These are phyloP conservation scores for Zymoseptoria brevis DNA, from an alignment of 2,329 filamentous ascomycete genomes.

Conservation along the genomic window DNA sequence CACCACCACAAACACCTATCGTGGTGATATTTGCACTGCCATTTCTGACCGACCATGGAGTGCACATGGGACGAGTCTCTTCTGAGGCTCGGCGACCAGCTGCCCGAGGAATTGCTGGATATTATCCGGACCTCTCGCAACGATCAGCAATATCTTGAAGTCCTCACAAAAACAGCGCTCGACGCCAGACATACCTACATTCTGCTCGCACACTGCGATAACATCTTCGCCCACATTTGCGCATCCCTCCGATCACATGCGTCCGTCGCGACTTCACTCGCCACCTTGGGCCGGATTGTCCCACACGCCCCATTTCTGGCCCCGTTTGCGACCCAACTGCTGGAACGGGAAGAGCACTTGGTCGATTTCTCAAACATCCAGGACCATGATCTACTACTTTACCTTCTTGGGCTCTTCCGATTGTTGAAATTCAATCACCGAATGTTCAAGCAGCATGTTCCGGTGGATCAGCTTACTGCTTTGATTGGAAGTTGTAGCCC, in stretches of 20 bases:
- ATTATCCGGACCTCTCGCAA: conserved; percentile 51
- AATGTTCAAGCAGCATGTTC: conserved; percentile 57
- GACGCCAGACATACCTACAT: conserved; percentile 61
- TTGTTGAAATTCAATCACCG: conserved; percentile 68
- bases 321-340: conserved; percentile 18
- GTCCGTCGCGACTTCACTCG: conserved; percentile 41
- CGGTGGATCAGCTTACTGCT: conserved; percentile 58
- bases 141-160: conserved; percentile 61
- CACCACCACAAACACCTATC: background rate
- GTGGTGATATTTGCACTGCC: background rate
- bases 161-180: conserved; percentile 62
- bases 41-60: conserved; percentile 18
- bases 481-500: conserved; percentile 54
- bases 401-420: conserved; percentile 65
- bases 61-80: conserved; percentile 25
- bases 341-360: conserved; percentile 15
- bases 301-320: conserved; percentile 78
- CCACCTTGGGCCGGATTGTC: conserved; percentile 70
- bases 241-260: conserved; percentile 42
- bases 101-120: conserved; percentile 63
- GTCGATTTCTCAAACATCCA: conserved; percentile 7
- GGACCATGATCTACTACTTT: conserved; percentile 16
- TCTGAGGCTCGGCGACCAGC: conserved; percentile 38
- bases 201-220: conserved; percentile 67
- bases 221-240: conserved; percentile 71